Conservation (phyloP, 805 yeast genomes). For the Hemisphaericaspora nanyangensis region DNA sequence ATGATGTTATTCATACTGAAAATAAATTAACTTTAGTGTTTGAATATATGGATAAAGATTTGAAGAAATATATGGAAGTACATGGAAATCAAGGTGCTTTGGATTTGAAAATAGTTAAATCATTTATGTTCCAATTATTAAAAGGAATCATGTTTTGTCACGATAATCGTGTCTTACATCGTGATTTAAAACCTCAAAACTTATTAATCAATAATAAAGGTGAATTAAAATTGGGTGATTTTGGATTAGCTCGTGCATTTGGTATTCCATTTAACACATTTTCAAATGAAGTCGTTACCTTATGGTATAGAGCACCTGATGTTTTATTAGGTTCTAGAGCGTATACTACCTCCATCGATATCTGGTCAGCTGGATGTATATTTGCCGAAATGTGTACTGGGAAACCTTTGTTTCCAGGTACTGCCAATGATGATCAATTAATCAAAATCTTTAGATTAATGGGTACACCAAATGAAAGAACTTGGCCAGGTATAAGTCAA, state of each 20-base stretch:
- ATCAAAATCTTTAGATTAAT: constrained; percentile 85
- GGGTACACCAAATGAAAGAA: constrained; percentile 94
- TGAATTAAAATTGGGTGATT: constrained; percentile 90
- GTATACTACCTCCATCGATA: constrained; percentile 93
- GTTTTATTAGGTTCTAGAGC: constrained; percentile 92
- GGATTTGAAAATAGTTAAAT: constrained; percentile 70
- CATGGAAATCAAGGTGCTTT: constrained; percentile 75
- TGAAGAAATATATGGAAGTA: constrained; percentile 91
- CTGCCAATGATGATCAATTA: constrained; percentile 93
- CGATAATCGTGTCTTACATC: constrained; percentile 77
- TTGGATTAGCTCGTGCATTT: constrained; percentile 95
- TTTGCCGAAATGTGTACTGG: constrained; percentile 99
- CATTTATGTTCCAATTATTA: constrained; percentile 90
- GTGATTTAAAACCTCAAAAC: constrained; percentile 94
- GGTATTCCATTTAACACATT: constrained; percentile 98
- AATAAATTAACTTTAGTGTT: constrained; percentile 91
- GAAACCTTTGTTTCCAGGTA: constrained; percentile 92
- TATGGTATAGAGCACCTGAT: constrained; percentile 98
- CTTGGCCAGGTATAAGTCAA: constrained; percentile 96
- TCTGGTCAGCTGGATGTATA: constrained; percentile 98
- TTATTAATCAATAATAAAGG: constrained; percentile 86
- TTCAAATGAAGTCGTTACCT: constrained; percentile 94
- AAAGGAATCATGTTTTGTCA: constrained; percentile 87
- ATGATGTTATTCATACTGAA: constrained; percentile 95
- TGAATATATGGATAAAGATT: constrained; percentile 89